Evolutionary conservation across 148 eudicot species (phyloP).

Genomic region (Vaccinium macrocarpon): DNA sequence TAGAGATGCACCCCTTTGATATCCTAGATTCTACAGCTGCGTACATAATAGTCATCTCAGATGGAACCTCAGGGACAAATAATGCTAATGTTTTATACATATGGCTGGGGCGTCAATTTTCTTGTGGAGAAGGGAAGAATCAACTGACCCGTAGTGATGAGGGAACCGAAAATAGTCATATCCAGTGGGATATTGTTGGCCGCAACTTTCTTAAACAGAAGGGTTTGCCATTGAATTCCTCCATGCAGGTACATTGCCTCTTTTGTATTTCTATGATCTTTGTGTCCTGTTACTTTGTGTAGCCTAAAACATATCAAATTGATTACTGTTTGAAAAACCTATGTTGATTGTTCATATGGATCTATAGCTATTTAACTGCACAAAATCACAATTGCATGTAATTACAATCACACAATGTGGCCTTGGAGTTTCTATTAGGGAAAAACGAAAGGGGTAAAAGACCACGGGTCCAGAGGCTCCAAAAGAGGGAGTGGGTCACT

Average conservation of each 20-base stretch:
- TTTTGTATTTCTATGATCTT: background rate
- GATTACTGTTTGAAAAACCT: background rate
- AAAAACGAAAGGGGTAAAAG: too few relatives aligned
- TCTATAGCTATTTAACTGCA: too few relatives aligned
- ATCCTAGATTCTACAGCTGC: constrained; percentile 16
- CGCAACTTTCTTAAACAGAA: constrained; percentile 14
- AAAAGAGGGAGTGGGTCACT: background rate
- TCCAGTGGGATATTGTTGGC: constrained; percentile 20
- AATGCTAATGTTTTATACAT: constrained; percentile 16
- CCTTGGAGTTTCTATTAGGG: too few relatives aligned
- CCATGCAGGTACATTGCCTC: constrained; percentile 19
- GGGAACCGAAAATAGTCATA: background rate
- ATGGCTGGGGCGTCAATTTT: constrained; percentile 19
- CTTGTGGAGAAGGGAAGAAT: background rate
- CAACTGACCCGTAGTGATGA: background rate
- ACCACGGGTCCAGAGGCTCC: background rate
- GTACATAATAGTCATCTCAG: constrained; percentile 2
- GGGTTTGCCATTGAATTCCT: constrained; percentile 16
- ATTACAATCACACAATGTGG: too few relatives aligned
- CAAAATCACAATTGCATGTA: too few relatives aligned
- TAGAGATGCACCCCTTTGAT: constrained; percentile 2
- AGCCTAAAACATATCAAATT: background rate
- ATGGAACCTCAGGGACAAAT: background rate
- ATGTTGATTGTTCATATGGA: background rate
- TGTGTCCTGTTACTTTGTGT: background rate